Evolutionary conservation across 2,329 filamentous ascomycete species (phyloP), one percentile per base, ranked within the genome.

Genomic region (Pseudocercospora ulei): DNA sequence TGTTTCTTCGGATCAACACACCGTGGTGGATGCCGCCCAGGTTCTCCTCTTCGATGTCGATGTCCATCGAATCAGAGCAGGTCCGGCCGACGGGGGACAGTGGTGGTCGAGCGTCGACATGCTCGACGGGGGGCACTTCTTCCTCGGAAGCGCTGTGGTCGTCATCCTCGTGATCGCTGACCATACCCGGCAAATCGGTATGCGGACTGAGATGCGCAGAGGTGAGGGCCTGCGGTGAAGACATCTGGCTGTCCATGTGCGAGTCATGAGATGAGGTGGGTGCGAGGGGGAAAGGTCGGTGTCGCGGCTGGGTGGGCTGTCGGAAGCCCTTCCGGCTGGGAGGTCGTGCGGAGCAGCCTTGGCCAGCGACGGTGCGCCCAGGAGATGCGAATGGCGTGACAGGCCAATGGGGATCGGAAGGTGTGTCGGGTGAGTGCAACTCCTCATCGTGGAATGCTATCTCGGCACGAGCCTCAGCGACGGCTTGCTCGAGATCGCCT

Each of bases 121-220:
- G 35, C 5, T 45, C 44, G n/a, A 46, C 39, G 5, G 46, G 44
- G 7, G 49, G 51, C 12, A 44, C 49, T 27, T 60, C 56, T 23
- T 59, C 54, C 25, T 57, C 55, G 16, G 48, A 50, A 19, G 45
- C 53, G n/a, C 52, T 55, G 37, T 56, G 62, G 25, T 67, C 63
- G 37, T 67, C 66, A 40, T 70, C 67, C 39, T 69, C 67, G 51
- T 68, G 65, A 45, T 70, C 67, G 48, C 64, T 68, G 22, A 70
- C 65, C 44, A 70, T 54, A 14, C 67, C 67, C 9, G 67, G 67
- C 52, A 69, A 66, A 38, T 64, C 62, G 2, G 65, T 64, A 41
- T 68, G 59, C 19, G 67, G 67, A 45, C 63, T 67, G 43, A 68
- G 59, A 27, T 62, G 62, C 4, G 49, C 40, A 7, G 47, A 52